Evolutionary conservation across 371 early-diverging fungal genomes (phyloP), one percentile per base, ranked within the genome.

Genomic region (Edhazardia aedis): DNA sequence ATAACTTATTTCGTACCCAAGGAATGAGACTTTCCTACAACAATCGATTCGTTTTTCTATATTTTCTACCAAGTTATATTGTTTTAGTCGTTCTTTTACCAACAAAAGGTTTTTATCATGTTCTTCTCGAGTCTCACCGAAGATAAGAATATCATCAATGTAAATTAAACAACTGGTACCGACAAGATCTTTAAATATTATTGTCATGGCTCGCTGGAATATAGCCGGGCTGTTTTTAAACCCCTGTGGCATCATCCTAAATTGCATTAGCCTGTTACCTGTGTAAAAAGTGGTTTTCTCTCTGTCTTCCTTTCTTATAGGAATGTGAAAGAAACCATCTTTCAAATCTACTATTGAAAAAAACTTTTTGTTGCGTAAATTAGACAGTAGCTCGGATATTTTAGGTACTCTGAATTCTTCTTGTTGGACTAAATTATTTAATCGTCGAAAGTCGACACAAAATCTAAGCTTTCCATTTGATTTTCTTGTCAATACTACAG

Each of bases 51-150:
- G 21, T 51, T 61, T 61, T 19, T 50, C 23, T 21, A 1, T 1
- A 47, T 61, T 61, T 29, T 51, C 7, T 25, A 27, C 45, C 18
- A 61, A 25, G 14, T 42, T 37, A 22, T 47, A 21, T 45, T 23
- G 16, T 16, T 29, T 25, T 21, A 61, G 26, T 51, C 52, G 39
- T 26, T 51, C 25, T 19, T 33, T 33, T 16, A 54, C 49, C 29
- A 29, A n/a, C 28, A 40, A 27, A 1, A 61, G 11, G 4, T 47
- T 23, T n/a, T 39, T 3, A 33, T 61, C 49, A 55, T 61, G 61
- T 45, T 47, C 51, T 43, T 14, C 27, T 18, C 42, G 26, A 29
- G 3, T 28, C 18, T 27, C 33, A 4, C 50, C 45, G 39, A 37
- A 24, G 18, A 37, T 21, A 6, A 16, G 39, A 2, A 52, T n/a